Percentiles rank a stretch among this genome's conserved stretches.
These are phyloP conservation scores for Larix kaempferi DNA, from an alignment of 75 land plant species.

Conservation along the genomic window DNA sequence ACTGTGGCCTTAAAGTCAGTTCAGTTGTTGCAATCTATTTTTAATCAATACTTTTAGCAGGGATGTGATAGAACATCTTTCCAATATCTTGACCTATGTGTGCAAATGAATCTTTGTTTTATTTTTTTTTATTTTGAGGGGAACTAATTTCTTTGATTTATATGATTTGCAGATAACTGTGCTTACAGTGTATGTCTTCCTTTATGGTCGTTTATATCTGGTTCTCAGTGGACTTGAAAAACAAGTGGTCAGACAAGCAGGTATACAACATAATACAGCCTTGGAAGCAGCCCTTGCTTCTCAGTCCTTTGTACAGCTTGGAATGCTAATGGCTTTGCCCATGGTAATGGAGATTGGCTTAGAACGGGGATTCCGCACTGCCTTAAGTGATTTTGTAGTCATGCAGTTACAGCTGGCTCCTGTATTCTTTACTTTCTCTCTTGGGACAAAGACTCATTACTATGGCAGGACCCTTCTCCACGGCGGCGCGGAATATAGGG, in stretches of 20 bases:
- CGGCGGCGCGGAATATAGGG: slow-evolving; percentile 92
- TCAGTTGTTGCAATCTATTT: neutral
- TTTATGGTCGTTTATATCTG: slow-evolving; percentile 93
- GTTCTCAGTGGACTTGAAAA: slow-evolving; percentile 93
- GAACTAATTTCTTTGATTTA: neutral
- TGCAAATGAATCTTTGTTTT: neutral
- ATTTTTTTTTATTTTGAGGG: slow-evolving; percentile 7
- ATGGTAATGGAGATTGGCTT: slow-evolving; percentile 99
- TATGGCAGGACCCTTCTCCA: slow-evolving; percentile 95
- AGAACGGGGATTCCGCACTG: slow-evolving; percentile 90
- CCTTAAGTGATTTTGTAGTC: slow-evolving; percentile 85
- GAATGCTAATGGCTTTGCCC: slow-evolving; percentile 87
- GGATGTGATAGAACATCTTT: neutral
- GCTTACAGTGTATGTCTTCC: slow-evolving; percentile 84
- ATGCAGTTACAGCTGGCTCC: slow-evolving; percentile 98
- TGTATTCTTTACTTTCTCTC: slow-evolving; percentile 95
- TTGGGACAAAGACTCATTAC: slow-evolving; percentile 94
- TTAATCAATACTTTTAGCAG: neutral
- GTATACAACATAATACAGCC: slow-evolving; percentile 46
- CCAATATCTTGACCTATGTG: neutral
- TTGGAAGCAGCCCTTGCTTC: slow-evolving; percentile 93
- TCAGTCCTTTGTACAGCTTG: slow-evolving; percentile 96
- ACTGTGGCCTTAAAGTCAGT: neutral
- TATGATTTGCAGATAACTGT: slow-evolving; percentile 70
- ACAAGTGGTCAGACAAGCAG: slow-evolving; percentile 35